Evolutionary conservation across 495 filamentous ascomycete genomes (phyloP).

Genomic region (Penicillium simplicissimum): DNA sequence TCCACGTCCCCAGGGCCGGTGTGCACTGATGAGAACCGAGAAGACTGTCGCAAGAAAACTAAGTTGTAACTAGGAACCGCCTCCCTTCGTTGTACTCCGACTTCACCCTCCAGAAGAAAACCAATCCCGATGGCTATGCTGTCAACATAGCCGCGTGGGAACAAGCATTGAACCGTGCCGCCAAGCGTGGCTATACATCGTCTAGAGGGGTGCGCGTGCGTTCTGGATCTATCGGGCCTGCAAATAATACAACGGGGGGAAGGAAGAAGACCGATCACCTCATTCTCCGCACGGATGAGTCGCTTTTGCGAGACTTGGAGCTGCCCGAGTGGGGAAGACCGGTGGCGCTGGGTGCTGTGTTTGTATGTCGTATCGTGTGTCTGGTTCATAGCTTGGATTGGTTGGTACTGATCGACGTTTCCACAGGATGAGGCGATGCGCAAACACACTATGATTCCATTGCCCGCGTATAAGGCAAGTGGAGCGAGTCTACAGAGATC

Average conservation of each 20-base stretch:
- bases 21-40: not conserved
- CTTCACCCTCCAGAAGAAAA: slow-evolving; percentile 72
- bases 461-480: slow-evolving; percentile 62
- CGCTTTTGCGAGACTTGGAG: slow-evolving; percentile 69
- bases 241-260: not conserved
- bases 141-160: slow-evolving; percentile 88
- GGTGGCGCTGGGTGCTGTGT: slow-evolving; percentile 75
- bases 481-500: slow-evolving; percentile 50
- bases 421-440: slow-evolving; percentile 65
- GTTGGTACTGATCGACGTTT: not conserved
- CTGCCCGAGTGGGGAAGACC: slow-evolving; percentile 79
- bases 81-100: slow-evolving; percentile 94
- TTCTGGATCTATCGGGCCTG: slow-evolving; percentile 19
- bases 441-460: slow-evolving; percentile 66
- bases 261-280: slow-evolving; percentile 50
- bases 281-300: slow-evolving; percentile 65
- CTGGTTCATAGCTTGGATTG: not conserved
- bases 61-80: slow-evolving; percentile 58
- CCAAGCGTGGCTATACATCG: slow-evolving; percentile 64
- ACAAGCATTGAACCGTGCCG: slow-evolving; percentile 66
- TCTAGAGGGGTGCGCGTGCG: slow-evolving; percentile 35
- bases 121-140: slow-evolving; percentile 87
- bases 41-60: not conserved
- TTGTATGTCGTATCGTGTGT: slow-evolving; percentile 46
- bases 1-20: not conserved